Evolutionary conservation across 2,329 filamentous ascomycete genomes (phyloP).

Genomic region (Zarea fungicola): DNA sequence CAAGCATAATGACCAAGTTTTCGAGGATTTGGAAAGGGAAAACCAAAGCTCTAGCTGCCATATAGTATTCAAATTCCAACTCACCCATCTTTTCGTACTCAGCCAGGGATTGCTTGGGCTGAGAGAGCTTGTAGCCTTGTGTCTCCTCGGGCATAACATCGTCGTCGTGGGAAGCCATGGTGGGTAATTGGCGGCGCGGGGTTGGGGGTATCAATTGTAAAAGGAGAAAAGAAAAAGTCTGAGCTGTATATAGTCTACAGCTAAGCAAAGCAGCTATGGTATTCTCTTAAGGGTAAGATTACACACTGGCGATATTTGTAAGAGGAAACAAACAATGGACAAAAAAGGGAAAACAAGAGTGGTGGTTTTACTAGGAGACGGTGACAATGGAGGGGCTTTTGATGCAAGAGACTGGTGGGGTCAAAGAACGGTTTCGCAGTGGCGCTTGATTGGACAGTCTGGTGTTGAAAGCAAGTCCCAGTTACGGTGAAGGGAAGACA

Average conservation of each 20-base stretch:
- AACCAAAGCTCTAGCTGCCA: neutral
- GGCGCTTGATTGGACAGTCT: conserved; percentile 12
- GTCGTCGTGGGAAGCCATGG: conserved; percentile 67
- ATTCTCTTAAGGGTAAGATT: neutral
- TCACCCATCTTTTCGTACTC: conserved; percentile 91
- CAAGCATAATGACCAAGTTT: neutral
- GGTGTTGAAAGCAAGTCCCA: too few relatives aligned
- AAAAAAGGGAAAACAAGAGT: conserved; percentile 13
- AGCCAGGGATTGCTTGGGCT: conserved; percentile 92
- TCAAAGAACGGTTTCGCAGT: conserved; percentile 2
- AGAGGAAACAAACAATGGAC: neutral
- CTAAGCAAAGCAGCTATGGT: neutral
- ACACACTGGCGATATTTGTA: too few relatives aligned
- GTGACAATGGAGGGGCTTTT: conserved; percentile 30
- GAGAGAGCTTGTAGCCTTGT: conserved; percentile 94
- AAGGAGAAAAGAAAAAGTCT: conserved; percentile 4
- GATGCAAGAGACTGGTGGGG: conserved; percentile 12
- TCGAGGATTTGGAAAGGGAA: neutral
- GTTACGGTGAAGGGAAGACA: too few relatives aligned
- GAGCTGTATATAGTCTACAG: neutral
- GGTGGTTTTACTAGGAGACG: conserved; percentile 20
- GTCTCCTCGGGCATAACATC: conserved; percentile 84
- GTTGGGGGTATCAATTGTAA: conserved; percentile 18
- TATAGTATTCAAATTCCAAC: conserved; percentile 24
- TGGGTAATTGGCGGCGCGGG: too few relatives aligned